Percentiles rank a stretch among this genome's conserved stretches.
Conservation (phyloP, 148 eudicot genomes). For the Vaccinium macrocarpon region DNA sequence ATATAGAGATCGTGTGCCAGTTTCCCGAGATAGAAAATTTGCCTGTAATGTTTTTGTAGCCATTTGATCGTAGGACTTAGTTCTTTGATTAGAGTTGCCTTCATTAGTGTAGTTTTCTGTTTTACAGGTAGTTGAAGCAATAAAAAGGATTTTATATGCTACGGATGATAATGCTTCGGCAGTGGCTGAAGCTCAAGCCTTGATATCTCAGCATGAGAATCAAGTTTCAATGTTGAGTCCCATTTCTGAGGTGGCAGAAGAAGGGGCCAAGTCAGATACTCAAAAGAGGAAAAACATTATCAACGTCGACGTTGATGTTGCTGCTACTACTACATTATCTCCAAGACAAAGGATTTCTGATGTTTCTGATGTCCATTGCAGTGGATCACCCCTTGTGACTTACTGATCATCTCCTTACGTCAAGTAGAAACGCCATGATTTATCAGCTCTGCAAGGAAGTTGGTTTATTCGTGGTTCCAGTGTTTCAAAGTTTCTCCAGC, state of each 20-base stretch:
- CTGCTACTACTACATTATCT: constrained; percentile 55
- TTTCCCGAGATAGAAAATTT: constrained; percentile 61
- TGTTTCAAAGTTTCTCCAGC: constrained; percentile 1
- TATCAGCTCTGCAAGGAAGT: neutral
- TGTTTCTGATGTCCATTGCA: constrained; percentile 72
- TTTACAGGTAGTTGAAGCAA: constrained; percentile 66
- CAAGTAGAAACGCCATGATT: neutral
- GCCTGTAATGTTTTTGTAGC: constrained; percentile 39
- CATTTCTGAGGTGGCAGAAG: constrained; percentile 46
- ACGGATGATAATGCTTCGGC: constrained; percentile 62
- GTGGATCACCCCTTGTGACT: constrained; percentile 59
- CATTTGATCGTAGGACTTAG: constrained; percentile 2
- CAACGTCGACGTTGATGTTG: constrained; percentile 66
- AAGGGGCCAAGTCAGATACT: constrained; percentile 37
- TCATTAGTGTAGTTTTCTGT: constrained; percentile 1
- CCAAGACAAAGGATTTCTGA: constrained; percentile 80
- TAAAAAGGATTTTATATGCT: constrained; percentile 70
- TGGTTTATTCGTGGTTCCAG: neutral
- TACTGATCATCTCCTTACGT: constrained; percentile 28
- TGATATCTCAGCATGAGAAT: constrained; percentile 52
- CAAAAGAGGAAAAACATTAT: constrained; percentile 68
- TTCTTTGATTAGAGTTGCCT: neutral
- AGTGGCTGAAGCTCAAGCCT: constrained; percentile 69
- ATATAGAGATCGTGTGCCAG: constrained; percentile 85
- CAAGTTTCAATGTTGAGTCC: constrained; percentile 30